These are phyloP conservation scores for Neofusicoccum parvum DNA, from an alignment of 2,329 filamentous ascomycete species.

Conservation along the genomic window DNA sequence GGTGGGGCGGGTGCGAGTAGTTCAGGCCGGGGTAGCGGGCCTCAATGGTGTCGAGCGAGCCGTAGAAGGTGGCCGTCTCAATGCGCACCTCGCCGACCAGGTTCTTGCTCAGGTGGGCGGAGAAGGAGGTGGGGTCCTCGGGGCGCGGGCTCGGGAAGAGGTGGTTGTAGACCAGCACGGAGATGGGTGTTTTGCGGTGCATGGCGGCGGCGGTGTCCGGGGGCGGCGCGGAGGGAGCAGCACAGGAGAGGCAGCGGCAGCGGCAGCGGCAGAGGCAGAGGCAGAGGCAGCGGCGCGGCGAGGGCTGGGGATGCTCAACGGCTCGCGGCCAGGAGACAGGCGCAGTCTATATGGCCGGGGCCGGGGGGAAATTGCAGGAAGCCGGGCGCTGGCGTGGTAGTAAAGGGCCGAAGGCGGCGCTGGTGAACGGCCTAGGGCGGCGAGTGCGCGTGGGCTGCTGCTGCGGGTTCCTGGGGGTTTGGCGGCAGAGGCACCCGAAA, in stretches of 20 bases:
- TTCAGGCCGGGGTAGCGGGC: constrained; percentile 81
- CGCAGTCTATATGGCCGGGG: constrained; percentile 12
- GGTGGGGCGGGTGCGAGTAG: constrained; percentile 72
- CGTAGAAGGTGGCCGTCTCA: constrained; percentile 77
- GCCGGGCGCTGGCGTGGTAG: not conserved
- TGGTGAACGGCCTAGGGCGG: not conserved
- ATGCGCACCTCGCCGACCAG: constrained; percentile 77
- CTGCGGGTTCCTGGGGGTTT: constrained; percentile 9
- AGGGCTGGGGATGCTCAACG: not conserved
- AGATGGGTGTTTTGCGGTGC: constrained; percentile 70
- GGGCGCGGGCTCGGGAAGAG: constrained; percentile 71
- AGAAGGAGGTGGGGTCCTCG: constrained; percentile 72
- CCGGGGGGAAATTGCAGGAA: constrained; percentile 21
- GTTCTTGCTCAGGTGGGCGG: constrained; percentile 67
- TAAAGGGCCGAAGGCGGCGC: constrained; percentile 14
- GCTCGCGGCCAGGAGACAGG: constrained; percentile 9
- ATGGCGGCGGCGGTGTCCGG: constrained; percentile 49
- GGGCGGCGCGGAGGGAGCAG: not conserved
- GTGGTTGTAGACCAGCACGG: constrained; percentile 72
- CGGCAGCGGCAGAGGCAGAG: not conserved
- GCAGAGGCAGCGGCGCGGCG: not conserved
- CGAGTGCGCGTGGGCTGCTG: not conserved
- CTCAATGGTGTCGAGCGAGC: constrained; percentile 76
- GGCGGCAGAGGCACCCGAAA: constrained; percentile 10
- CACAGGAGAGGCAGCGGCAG: not conserved